Evolutionary conservation across 257 asterid genomes (phyloP), one percentile per base, ranked within the genome.

Genomic region (Scutellaria galericulata): DNA sequence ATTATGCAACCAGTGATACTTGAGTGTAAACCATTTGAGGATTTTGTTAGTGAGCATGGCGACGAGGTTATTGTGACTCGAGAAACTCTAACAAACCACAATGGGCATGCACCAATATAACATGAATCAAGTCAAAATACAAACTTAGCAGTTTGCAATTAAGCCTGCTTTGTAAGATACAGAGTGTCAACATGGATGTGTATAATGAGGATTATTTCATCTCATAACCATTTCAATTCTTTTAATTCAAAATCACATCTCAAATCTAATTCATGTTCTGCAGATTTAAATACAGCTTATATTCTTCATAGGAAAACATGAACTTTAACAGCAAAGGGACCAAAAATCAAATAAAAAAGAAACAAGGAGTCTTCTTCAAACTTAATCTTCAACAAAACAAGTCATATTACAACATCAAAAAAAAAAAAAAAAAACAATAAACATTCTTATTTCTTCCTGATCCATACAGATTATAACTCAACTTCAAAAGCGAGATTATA

Each of bases 361-460:
- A 7, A 45, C 42, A 27, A 51, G 27, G 68, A 51, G 56, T 31
- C 70, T 66, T 77, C 27, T 67, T 55, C 52, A 75, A 78, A 55
- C 74, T 3, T 63, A 68, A 81, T 9, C 57, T 40, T 67, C 59
- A 67, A 41, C 62, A 68, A 78, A 56, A 63, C 62, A 45, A 72
- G 24, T 42, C 60, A 66, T 22, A 63, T 13, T 66, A 42, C 59
- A 46, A 48, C 61, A 60, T 7, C 5, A 66, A 48, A 39, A 15
- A 3, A 39, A 14, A 62, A 3, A 66, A 48, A 39, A 15, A 3
- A 39, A 14, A 62, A 3, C 1, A 20, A 10, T 5, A 12, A 45
- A 27, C 7, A 52, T 2, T 53, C 46, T 15, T 10, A 53, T 27
- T 31, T 31, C 37, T 3, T 31, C 37, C 37, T 31, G 0, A 31